These are phyloP conservation scores for Saccharata proteae DNA, from an alignment of 2,329 filamentous ascomycete genomes.

Conservation along the genomic window DNA sequence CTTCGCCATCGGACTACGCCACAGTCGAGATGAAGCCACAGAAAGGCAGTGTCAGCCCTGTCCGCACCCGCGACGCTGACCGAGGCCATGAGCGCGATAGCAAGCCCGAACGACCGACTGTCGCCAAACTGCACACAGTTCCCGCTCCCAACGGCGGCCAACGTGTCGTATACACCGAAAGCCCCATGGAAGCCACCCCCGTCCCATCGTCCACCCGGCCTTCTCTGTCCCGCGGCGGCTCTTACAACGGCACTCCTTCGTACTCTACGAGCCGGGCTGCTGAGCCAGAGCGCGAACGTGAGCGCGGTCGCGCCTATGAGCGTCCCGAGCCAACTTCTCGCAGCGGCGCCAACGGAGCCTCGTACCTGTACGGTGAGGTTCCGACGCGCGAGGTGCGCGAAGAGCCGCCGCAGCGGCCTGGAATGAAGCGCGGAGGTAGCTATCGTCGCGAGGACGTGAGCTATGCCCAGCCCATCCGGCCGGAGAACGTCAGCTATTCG, in stretches of 20 bases:
- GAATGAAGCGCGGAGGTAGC: slow-evolving; percentile 11
- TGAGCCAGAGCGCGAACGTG: neutral
- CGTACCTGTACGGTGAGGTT: slow-evolving; percentile 15
- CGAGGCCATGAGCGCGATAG: neutral
- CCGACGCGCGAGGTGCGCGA: slow-evolving; percentile 16
- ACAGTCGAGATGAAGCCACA: slow-evolving; percentile 21
- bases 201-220: neutral
- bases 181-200: neutral
- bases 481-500: slow-evolving; percentile 28
- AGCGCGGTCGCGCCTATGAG: slow-evolving; percentile 6
- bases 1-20: slow-evolving; percentile 13
- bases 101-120: neutral
- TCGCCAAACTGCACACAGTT: neutral
- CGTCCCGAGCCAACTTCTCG: no score
- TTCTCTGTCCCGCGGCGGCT: neutral
- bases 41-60: neutral
- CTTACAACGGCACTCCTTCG: neutral
- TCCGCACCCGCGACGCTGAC: neutral
- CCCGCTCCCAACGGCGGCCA: neutral
- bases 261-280: slow-evolving; percentile 1
- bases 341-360: slow-evolving; percentile 13
- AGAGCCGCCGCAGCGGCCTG: slow-evolving; percentile 12
- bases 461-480: slow-evolving; percentile 18
- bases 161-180: neutral
- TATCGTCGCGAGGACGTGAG: slow-evolving; percentile 21